Conservation (phyloP, 177 flowering plant genomes). For the Vitis hybrid region DNA sequence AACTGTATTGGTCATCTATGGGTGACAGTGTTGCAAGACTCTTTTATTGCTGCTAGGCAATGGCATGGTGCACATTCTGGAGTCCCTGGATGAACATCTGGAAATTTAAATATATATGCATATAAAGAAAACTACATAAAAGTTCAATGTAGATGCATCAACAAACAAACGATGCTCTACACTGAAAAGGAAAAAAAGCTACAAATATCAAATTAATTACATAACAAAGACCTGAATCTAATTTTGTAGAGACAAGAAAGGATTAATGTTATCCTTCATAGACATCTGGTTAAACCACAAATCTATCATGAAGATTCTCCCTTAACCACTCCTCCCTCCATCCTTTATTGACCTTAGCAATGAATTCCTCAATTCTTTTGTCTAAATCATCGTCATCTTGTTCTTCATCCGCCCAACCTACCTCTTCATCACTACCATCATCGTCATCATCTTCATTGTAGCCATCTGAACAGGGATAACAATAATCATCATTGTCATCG, state of each 20-base stretch:
- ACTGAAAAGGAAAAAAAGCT: no score
- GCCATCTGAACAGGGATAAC: constrained; percentile 4
- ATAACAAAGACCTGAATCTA: neutral
- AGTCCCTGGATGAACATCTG: no score
- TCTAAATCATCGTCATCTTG: constrained; percentile 24
- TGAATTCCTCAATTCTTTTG: constrained; percentile 36
- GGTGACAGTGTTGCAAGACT: no score
- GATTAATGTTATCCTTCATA: neutral
- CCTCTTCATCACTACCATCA: constrained; percentile 6
- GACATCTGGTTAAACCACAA: neutral
- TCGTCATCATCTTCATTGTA: constrained; percentile 15
- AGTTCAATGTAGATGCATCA: no score
- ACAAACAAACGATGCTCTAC: no score
- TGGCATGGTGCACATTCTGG: no score
- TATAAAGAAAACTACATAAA: no score
- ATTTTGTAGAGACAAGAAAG: neutral
- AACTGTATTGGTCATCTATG: no score
- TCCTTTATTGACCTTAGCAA: constrained; percentile 25
- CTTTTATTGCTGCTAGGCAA: no score
- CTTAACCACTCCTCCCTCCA: constrained; percentile 35
- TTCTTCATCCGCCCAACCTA: constrained; percentile 8
- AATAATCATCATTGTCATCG: constrained; percentile 5
- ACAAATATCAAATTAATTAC: no score
- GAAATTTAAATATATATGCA: no score
- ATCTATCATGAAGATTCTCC: constrained; percentile 2